phyloP scores from a whole-genome alignment of 106 monocot genomes.

The Dendrobium huoshanense region DNA sequence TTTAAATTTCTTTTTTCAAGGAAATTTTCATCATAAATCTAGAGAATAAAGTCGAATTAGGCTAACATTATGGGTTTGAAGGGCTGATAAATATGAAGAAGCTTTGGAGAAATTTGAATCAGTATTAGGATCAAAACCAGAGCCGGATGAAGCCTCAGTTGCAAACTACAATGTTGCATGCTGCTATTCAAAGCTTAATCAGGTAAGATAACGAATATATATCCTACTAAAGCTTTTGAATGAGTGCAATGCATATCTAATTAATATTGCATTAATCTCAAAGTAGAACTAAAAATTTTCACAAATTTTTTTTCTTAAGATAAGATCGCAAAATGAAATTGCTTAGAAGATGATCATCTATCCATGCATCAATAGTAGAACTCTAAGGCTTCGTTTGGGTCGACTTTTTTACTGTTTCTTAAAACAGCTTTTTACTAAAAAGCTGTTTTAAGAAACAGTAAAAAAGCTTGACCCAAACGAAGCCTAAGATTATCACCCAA shows the following conservation, averaged over 20 bases:
- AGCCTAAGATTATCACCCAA: too few relatives aligned
- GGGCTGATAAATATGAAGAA: slow-evolving; percentile 69
- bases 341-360: too few relatives aligned
- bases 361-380: too few relatives aligned
- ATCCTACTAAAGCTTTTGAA: too few relatives aligned
- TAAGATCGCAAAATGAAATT: too few relatives aligned
- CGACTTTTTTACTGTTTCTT: too few relatives aligned
- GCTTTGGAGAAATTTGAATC: slow-evolving; percentile 95
- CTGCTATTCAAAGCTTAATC: slow-evolving; percentile 93
- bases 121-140: slow-evolving; percentile 81
- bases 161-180: slow-evolving; percentile 98
- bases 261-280: neutral
- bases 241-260: too few relatives aligned
- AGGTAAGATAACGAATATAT: slow-evolving; percentile 28
- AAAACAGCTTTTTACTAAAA: too few relatives aligned
- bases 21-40: neutral
- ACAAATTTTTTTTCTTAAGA: too few relatives aligned
- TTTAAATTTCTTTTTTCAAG: neutral
- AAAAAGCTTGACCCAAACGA: too few relatives aligned
- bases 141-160: slow-evolving; percentile 66
- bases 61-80: slow-evolving; percentile 17
- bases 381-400: too few relatives aligned
- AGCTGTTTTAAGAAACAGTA: too few relatives aligned
- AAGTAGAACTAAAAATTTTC: neutral
- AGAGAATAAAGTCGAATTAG: neutral